Evolutionary conservation across 2,329 filamentous ascomycete species (phyloP), one percentile per base, ranked within the genome.

Genomic region (Coleophoma crateriformis): DNA sequence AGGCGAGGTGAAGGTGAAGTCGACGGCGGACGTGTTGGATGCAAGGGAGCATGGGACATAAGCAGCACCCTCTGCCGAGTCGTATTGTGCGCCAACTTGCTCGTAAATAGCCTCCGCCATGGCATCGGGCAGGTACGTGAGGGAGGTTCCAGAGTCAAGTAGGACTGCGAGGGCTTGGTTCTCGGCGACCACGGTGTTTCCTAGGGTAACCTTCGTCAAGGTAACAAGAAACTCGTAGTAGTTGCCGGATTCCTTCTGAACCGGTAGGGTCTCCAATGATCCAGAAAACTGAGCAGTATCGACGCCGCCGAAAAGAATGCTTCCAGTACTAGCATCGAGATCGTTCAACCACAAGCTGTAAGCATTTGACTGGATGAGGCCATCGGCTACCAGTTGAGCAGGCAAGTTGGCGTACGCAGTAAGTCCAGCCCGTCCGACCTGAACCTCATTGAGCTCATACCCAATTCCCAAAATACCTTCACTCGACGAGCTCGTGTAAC

Each of bases 401-500:
- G 87, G 87, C 7, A 91, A 71, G 64, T 90, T 91, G 40, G 80
- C 67, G 67, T 91, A 91, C 0, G 78, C 50, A 4, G 68, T 50
- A 50, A 72, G 67, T 6, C 76, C 72, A 8, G 73, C 77, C 54
- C 79, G 74, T 46, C 76, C 76, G 42, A 87, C 81, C 58, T 85
- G 81, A 12, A 87, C 88, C 68, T 96, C 91, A 65, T 95, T 94
- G 55, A 76, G 66, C 0, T 77, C 65, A 65, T 96, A 96, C 7
- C 91, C 91, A 53, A 97, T 86, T 15, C 91, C 91, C 17, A 96
- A 68, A 39, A 97, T 89, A 37, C 88, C 88, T 65, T 95, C 80
- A 47, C 68, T 53, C 7, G 79, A 78, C 8, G 72, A 70, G 64
- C 77, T 82, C 7, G 62, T 63, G 62, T 90, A 89, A 39, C 87